These are phyloP conservation scores for Diplocarpon mali DNA, from an alignment of 2,329 filamentous ascomycete genomes.

Conservation along the genomic window DNA sequence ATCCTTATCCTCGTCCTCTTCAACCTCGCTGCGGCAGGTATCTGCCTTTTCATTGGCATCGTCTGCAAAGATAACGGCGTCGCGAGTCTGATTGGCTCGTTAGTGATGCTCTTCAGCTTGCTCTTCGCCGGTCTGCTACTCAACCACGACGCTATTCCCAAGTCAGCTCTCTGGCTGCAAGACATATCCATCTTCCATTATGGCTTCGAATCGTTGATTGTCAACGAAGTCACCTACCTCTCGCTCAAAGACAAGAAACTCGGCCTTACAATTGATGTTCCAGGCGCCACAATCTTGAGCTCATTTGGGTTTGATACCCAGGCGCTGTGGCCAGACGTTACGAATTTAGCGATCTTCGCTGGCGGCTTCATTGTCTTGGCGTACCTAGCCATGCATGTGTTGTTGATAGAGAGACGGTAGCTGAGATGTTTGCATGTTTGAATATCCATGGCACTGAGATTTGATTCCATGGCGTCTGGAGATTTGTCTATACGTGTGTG, in stretches of 20 bases:
- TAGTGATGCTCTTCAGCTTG: slow-evolving; percentile 96
- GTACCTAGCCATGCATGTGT: slow-evolving; percentile 83
- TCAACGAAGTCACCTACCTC: slow-evolving; percentile 89
- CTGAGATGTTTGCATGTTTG: not conserved
- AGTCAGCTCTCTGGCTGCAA: slow-evolving; percentile 80
- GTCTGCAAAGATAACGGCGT: slow-evolving; percentile 85
- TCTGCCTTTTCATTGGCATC: slow-evolving; percentile 94
- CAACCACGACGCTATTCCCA: slow-evolving; percentile 87
- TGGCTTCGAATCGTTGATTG: slow-evolving; percentile 89
- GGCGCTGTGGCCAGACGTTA: slow-evolving; percentile 74
- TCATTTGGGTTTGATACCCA: slow-evolving; percentile 89
- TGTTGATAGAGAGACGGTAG: slow-evolving; percentile 81
- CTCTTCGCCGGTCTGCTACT: slow-evolving; percentile 89
- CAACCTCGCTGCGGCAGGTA: slow-evolving; percentile 85
- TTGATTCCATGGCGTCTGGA: not conserved
- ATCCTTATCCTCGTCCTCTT: slow-evolving; percentile 87
- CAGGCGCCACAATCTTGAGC: slow-evolving; percentile 85
- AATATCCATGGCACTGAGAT: not conserved
- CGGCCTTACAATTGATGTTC: slow-evolving; percentile 90
- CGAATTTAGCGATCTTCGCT: slow-evolving; percentile 73
- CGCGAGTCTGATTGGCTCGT: slow-evolving; percentile 82
- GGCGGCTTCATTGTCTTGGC: slow-evolving; percentile 76
- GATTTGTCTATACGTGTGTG: not conserved
- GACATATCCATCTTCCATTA: slow-evolving; percentile 96
- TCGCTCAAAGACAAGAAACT: slow-evolving; percentile 91